phyloP scores from a whole-genome alignment of 805 yeast genomes.

The Ogataea methanolica region DNA sequence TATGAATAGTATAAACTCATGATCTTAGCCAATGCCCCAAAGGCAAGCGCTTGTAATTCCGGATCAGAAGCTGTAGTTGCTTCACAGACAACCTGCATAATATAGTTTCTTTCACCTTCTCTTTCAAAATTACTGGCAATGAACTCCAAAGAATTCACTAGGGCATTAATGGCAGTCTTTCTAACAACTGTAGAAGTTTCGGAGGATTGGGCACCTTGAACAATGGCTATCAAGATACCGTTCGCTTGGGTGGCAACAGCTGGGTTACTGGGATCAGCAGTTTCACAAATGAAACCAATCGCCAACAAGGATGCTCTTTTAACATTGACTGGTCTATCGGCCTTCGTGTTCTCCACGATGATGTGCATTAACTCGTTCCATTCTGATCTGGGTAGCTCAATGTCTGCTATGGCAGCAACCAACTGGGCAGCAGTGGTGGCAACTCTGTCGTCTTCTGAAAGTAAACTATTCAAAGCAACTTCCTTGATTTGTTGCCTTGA shows the following conservation, averaged over 20 bases:
- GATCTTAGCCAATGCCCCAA: slow-evolving; percentile 90
- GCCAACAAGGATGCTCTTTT: slow-evolving; percentile 85
- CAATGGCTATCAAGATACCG: slow-evolving; percentile 91
- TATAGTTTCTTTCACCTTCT: slow-evolving; percentile 93
- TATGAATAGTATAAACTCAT: slow-evolving; percentile 83
- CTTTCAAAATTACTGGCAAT: slow-evolving; percentile 83
- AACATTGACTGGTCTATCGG: slow-evolving; percentile 70
- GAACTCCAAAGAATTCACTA: slow-evolving; percentile 86
- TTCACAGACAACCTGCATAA: slow-evolving; percentile 98
- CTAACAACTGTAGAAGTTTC: slow-evolving; percentile 77
- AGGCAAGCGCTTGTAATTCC: slow-evolving; percentile 89
- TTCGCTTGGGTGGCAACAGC: slow-evolving; percentile 80
- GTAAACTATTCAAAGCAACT: slow-evolving; percentile 56
- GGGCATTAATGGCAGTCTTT: slow-evolving; percentile 85
- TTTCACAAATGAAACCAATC: slow-evolving; percentile 94
- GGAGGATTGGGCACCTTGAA: slow-evolving; percentile 87
- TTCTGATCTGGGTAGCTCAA: slow-evolving; percentile 80
- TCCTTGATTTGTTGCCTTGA: slow-evolving; percentile 63
- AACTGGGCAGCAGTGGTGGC: slow-evolving; percentile 89
- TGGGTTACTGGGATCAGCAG: slow-evolving; percentile 78
- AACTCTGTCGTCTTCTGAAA: slow-evolving; percentile 67
- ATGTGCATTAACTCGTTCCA: slow-evolving; percentile 86
- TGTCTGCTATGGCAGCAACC: slow-evolving; percentile 95
- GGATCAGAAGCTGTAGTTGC: slow-evolving; percentile 87
- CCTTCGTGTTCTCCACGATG: slow-evolving; percentile 81